These are phyloP conservation scores for Venturia asperata DNA, from an alignment of 2,329 filamentous ascomycete species.

Conservation along the genomic window DNA sequence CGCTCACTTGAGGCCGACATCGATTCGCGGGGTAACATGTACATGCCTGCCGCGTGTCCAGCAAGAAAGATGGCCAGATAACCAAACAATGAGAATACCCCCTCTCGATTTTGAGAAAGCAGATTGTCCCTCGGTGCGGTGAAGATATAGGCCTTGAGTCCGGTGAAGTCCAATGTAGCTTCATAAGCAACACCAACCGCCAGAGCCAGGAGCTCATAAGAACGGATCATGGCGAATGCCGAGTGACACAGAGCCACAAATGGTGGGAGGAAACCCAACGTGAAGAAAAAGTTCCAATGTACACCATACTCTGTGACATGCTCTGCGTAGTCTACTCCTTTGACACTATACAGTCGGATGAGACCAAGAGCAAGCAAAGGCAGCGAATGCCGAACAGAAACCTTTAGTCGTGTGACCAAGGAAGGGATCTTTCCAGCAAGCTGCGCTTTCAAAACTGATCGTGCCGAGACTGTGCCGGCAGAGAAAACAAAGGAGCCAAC, in stretches of 20 bases:
- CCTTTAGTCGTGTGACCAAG: slow-evolving; percentile 52
- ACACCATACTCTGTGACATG: slow-evolving; percentile 97
- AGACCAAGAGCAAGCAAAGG: slow-evolving; percentile 75
- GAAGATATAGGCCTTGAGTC: slow-evolving; percentile 75
- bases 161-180: slow-evolving; percentile 61
- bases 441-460: slow-evolving; percentile 66
- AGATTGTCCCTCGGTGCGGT: slow-evolving; percentile 71
- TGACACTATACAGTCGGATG: slow-evolving; percentile 78
- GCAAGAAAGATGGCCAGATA: slow-evolving; percentile 93
- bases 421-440: slow-evolving; percentile 45
- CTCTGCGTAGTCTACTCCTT: slow-evolving; percentile 91
- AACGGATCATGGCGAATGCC: slow-evolving; percentile 61
- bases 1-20: background rate
- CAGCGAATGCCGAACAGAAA: slow-evolving; percentile 70
- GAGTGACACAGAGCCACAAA: slow-evolving; percentile 80
- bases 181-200: slow-evolving; percentile 66
- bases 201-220: slow-evolving; percentile 68
- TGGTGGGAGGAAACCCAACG: slow-evolving; percentile 76
- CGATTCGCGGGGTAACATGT: slow-evolving; percentile 57
- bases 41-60: slow-evolving; percentile 75
- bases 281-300: slow-evolving; percentile 99
- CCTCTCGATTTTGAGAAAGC: slow-evolving; percentile 86
- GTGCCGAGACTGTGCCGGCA: slow-evolving; percentile 80
- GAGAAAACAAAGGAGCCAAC: slow-evolving; percentile 98
- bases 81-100: slow-evolving; percentile 88